Conservation (phyloP, 371 early-diverging fungal genomes). For the Mortierella sp. region DNA sequence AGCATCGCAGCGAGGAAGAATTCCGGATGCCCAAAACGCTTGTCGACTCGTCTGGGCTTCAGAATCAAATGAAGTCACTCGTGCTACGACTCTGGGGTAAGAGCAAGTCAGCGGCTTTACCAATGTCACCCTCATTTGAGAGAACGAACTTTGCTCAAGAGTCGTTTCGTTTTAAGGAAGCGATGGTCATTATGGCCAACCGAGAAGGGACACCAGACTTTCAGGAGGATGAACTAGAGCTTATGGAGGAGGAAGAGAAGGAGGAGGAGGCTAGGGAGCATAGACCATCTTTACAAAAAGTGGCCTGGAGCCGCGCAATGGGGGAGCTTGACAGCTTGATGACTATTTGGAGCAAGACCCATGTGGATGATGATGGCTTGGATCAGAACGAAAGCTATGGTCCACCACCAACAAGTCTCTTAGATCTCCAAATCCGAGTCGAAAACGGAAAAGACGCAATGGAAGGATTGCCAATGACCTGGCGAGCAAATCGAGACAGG, state of each 20-base stretch:
- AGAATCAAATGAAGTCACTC: slow-evolving; percentile 9
- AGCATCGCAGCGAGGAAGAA: slow-evolving; percentile 16
- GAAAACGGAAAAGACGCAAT: slow-evolving; percentile 13
- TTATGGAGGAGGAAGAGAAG: slow-evolving; percentile 13
- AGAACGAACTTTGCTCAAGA: slow-evolving; percentile 21
- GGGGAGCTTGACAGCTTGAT: slow-evolving; percentile 6
- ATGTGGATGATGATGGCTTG: slow-evolving; percentile 2
- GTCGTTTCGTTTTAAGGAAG: slow-evolving; percentile 26
- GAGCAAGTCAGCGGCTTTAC: not conserved
- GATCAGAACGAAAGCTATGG: slow-evolving; percentile 16
- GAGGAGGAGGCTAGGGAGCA: not conserved
- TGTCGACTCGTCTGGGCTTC: not conserved
- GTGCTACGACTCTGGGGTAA: not conserved
- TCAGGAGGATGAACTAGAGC: slow-evolving; percentile 20
- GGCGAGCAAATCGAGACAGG: slow-evolving; percentile 41
- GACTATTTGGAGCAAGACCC: slow-evolving; percentile 11
- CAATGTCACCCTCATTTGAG: not conserved
- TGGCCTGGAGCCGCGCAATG: not conserved
- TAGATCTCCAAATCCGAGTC: slow-evolving; percentile 19
- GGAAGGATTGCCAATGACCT: not conserved
- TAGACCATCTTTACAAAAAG: not conserved
- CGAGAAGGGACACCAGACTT: slow-evolving; percentile 18
- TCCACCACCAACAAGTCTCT: not conserved
- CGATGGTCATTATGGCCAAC: slow-evolving; percentile 3
- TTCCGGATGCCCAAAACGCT: slow-evolving; percentile 13